These are phyloP conservation scores for Paradendryphiella salina DNA, from an alignment of 2,329 filamentous ascomycete species.

Conservation along the genomic window DNA sequence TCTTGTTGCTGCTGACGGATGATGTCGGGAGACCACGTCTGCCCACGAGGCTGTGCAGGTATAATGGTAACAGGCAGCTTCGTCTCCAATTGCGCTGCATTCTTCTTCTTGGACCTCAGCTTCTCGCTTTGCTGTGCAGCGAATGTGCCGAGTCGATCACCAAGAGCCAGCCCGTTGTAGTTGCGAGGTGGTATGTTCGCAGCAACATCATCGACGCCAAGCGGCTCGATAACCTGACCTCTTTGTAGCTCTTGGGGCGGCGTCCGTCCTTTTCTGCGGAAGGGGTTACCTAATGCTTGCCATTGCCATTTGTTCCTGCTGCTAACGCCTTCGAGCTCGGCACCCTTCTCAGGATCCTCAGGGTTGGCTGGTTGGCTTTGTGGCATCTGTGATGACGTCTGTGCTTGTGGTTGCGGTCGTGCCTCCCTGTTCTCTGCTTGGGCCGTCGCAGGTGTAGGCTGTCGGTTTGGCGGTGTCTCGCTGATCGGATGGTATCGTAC, in stretches of 20 bases:
- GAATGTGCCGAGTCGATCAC: slow-evolving; percentile 53
- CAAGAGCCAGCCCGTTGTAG: slow-evolving; percentile 51
- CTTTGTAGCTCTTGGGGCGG: slow-evolving; percentile 63
- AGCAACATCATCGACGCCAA: slow-evolving; percentile 40
- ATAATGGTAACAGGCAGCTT: slow-evolving; percentile 63
- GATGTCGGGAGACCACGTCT: slow-evolving; percentile 58
- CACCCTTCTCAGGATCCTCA: slow-evolving; percentile 42
- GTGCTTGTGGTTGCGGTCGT: slow-evolving; percentile 5
- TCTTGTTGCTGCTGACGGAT: slow-evolving; percentile 28
- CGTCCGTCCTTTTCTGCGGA: slow-evolving; percentile 60
- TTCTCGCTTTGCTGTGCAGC: slow-evolving; percentile 55
- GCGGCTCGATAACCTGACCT: slow-evolving; percentile 56
- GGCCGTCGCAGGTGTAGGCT: slow-evolving; percentile 22
- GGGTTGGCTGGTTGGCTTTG: slow-evolving; percentile 16
- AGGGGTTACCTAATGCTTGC: slow-evolving; percentile 59
- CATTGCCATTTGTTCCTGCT: slow-evolving; percentile 48
- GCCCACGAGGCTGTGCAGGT: slow-evolving; percentile 59
- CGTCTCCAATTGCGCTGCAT: slow-evolving; percentile 40
- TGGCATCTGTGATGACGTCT: slow-evolving; percentile 4
- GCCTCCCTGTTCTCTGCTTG: slow-evolving; percentile 13
- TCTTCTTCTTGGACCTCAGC: slow-evolving; percentile 47
- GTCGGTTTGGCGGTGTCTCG: slow-evolving; percentile 41
- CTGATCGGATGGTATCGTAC: slow-evolving; percentile 63
- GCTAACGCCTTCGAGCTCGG: slow-evolving; percentile 14
- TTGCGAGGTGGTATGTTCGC: slow-evolving; percentile 48